Evolutionary conservation across 1,284 basidiomycete species (phyloP).

Genomic region (Cryptococcus deneoformans): DNA sequence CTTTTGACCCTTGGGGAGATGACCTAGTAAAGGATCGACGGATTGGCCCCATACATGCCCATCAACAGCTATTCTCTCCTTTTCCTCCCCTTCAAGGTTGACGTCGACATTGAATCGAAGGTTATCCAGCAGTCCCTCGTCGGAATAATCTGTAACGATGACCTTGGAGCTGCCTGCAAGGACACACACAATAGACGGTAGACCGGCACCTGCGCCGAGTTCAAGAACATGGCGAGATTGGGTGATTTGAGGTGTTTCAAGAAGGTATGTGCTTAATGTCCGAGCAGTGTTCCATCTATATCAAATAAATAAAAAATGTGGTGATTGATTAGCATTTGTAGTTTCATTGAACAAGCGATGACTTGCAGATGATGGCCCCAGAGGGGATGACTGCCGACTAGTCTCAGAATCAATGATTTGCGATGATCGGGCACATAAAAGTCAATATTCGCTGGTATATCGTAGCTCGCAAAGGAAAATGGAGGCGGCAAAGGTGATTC

Average conservation of each 20-base stretch:
- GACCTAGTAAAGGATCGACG: slow-evolving; percentile 57
- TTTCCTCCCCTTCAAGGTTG: slow-evolving; percentile 55
- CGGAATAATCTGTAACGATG: slow-evolving; percentile 91
- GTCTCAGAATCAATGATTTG: slow-evolving; percentile 59
- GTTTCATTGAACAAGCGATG: slow-evolving; percentile 57
- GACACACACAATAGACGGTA: slow-evolving; percentile 74
- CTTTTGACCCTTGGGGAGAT: slow-evolving; percentile 21
- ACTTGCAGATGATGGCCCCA: slow-evolving; percentile 88
- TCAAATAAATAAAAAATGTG: slow-evolving; percentile 49
- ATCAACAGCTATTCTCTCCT: slow-evolving; percentile 53
- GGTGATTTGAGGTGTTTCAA: slow-evolving; percentile 47
- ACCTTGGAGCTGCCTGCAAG: slow-evolving; percentile 61
- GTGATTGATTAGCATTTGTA: slow-evolving; percentile 20
- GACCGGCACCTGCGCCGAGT: slow-evolving; percentile 86
- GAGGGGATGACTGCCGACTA: slow-evolving; percentile 83
- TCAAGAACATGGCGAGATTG: slow-evolving; percentile 64
- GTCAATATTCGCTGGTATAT: slow-evolving; percentile 20
- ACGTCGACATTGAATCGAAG: slow-evolving; percentile 64
- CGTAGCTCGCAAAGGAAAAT: slow-evolving; percentile 44
- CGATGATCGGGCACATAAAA: slow-evolving; percentile 11
- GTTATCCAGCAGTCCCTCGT: slow-evolving; percentile 73
- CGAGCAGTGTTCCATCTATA: slow-evolving; percentile 83
- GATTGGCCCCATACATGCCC: slow-evolving; percentile 86
- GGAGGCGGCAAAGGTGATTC: slow-evolving; percentile 30
- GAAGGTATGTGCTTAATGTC: slow-evolving; percentile 69